phyloP scores from a whole-genome alignment of 2,329 filamentous ascomycete species.

The Sphaerostilbella broomeana region DNA sequence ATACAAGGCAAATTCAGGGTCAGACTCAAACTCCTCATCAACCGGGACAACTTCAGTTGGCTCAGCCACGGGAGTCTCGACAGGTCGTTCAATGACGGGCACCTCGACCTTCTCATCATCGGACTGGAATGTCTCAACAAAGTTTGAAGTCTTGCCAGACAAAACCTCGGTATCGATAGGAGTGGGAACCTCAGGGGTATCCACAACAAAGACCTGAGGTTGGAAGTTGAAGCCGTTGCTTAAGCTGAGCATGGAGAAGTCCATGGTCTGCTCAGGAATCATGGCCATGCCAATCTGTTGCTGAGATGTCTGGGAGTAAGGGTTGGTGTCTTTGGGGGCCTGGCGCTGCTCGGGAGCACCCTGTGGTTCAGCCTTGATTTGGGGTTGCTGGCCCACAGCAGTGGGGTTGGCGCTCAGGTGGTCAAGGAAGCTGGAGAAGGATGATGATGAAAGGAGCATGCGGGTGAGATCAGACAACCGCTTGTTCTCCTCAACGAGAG shows the following conservation, averaged over 20 bases:
- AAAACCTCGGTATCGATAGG: slow-evolving; percentile 54
- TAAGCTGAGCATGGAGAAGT: slow-evolving; percentile 65
- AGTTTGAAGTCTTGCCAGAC: slow-evolving; percentile 62
- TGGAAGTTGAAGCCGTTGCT: slow-evolving; percentile 55
- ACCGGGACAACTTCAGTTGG: slow-evolving; percentile 22
- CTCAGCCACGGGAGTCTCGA: slow-evolving; percentile 28
- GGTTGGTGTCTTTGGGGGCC: slow-evolving; percentile 60
- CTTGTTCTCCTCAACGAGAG: slow-evolving; percentile 78
- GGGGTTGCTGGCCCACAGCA: slow-evolving; percentile 32
- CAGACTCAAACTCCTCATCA: slow-evolving; percentile 55
- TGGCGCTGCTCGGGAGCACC: slow-evolving; percentile 39
- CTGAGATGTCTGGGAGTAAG: slow-evolving; percentile 52
- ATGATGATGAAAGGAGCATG: slow-evolving; percentile 72
- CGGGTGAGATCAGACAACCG: slow-evolving; percentile 71
- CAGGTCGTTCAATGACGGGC: slow-evolving; percentile 45
- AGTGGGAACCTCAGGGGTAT: slow-evolving; percentile 59
- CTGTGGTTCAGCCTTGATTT: slow-evolving; percentile 34
- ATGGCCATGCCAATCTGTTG: slow-evolving; percentile 74
- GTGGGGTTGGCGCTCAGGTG: slow-evolving; percentile 57
- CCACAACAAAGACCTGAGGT: slow-evolving; percentile 69
- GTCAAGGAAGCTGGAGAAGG: slow-evolving; percentile 76
- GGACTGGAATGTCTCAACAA: slow-evolving; percentile 39
- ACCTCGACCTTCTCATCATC: slow-evolving; percentile 52
- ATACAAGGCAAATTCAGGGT: slow-evolving; percentile 57
- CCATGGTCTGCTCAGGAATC: slow-evolving; percentile 71